phyloP scores from a whole-genome alignment of 2,329 filamentous ascomycete species.

The Colletotrichum tropicicola region DNA sequence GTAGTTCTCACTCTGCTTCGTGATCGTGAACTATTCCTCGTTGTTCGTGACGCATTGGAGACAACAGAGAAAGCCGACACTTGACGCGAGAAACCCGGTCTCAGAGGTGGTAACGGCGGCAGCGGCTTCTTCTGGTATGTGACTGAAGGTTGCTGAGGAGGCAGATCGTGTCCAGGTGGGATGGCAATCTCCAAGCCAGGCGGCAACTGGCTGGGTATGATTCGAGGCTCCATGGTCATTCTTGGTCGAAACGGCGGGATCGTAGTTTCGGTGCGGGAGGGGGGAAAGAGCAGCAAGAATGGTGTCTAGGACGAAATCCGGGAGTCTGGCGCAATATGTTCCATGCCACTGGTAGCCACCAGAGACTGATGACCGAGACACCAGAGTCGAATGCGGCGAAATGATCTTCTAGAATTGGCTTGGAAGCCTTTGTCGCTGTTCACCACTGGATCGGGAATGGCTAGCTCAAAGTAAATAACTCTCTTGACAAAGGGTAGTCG shows the following conservation, averaged over 20 bases:
- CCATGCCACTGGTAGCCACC: slow-evolving; percentile 25
- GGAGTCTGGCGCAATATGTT: slow-evolving; percentile 28
- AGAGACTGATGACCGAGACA: slow-evolving; percentile 20
- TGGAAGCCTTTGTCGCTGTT: slow-evolving; percentile 17
- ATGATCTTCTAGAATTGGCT: slow-evolving; percentile 21
- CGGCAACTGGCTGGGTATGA: slow-evolving; percentile 24
- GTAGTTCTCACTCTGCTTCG: slow-evolving; percentile 18
- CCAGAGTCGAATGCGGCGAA: slow-evolving; percentile 15
- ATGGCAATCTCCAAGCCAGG: slow-evolving; percentile 32
- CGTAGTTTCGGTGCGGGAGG: not conserved
- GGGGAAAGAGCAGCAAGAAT: not conserved
- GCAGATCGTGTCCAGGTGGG: slow-evolving; percentile 31
- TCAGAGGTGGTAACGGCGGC: slow-evolving; percentile 34
- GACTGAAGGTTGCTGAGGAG: slow-evolving; percentile 27
- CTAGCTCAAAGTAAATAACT: slow-evolving; percentile 15
- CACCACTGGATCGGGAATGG: slow-evolving; percentile 21
- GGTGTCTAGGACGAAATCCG: slow-evolving; percentile 13
- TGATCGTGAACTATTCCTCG: slow-evolving; percentile 7
- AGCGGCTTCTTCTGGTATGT: slow-evolving; percentile 38
- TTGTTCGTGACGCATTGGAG: not conserved
- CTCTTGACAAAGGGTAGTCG: slow-evolving; percentile 16
- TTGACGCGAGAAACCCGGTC: slow-evolving; percentile 10
- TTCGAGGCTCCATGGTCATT: slow-evolving; percentile 20
- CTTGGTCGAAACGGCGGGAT: not conserved
- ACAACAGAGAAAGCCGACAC: slow-evolving; percentile 12